phyloP scores from a whole-genome alignment of 257 asterid species.

The Nicotiana tomentosiformis region DNA sequence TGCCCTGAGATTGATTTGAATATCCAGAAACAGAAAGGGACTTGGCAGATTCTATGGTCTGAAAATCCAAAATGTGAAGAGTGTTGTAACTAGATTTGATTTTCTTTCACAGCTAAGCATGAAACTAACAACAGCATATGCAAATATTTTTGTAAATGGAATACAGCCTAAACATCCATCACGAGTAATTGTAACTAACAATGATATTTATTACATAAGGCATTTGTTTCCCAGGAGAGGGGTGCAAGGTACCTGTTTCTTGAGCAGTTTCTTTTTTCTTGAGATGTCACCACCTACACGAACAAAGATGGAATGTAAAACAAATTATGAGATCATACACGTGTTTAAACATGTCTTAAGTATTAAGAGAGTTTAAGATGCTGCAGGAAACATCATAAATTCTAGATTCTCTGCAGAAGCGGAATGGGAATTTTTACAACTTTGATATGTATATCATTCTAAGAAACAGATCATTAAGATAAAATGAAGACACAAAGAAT shows the following conservation, averaged over 20 bases:
- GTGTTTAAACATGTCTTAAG: background rate
- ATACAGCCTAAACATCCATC: background rate
- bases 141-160: background rate
- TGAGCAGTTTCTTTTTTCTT: slow-evolving; percentile 89
- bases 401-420: background rate
- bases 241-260: slow-evolving; percentile 57
- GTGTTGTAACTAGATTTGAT: background rate
- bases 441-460: background rate
- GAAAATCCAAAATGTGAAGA: background rate
- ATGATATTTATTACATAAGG: background rate
- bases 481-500: background rate
- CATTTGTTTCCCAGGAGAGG: background rate
- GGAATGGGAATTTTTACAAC: background rate
- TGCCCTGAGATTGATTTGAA: background rate
- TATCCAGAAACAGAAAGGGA: background rate
- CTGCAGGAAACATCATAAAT: background rate
- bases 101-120: background rate
- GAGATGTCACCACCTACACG: slow-evolving; percentile 87
- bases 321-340: background rate
- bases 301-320: background rate
- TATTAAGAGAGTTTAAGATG: background rate
- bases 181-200: background rate
- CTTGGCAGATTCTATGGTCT: background rate
- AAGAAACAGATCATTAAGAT: background rate
- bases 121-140: background rate